Conservation (phyloP, 1,284 basidiomycete genomes). For the Rhodotorula sp. region DNA sequence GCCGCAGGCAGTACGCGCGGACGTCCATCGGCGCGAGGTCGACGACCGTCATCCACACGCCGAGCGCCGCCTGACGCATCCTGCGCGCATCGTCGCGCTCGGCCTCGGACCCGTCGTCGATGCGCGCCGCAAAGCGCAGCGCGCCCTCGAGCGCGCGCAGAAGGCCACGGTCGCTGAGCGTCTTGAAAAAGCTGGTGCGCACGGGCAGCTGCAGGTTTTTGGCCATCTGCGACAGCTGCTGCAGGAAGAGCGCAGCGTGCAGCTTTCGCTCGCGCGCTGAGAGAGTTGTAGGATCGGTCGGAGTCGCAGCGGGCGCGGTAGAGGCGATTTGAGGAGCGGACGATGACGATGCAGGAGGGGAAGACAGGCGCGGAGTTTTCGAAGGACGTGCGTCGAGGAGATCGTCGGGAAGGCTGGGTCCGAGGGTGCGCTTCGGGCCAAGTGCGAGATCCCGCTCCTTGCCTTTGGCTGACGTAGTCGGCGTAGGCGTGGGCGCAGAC, state of each 20-base stretch:
- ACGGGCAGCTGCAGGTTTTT: constrained; percentile 91
- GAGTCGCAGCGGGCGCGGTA: constrained; percentile 2
- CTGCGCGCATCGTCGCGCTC: constrained; percentile 51
- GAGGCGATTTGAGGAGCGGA: background rate
- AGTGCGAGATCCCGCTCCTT: constrained; percentile 26
- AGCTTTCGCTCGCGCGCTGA: constrained; percentile 48
- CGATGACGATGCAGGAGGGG: background rate
- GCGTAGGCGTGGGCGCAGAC: background rate
- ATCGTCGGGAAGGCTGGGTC: constrained; percentile 39
- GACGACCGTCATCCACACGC: constrained; percentile 80
- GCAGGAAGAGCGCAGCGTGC: constrained; percentile 81
- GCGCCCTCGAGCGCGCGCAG: constrained; percentile 83
- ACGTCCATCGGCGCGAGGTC: constrained; percentile 91
- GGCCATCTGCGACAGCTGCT: constrained; percentile 91
- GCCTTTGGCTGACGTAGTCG: constrained; percentile 19
- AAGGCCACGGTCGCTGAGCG: constrained; percentile 83
- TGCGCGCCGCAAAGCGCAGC: constrained; percentile 34
- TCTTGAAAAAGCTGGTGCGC: constrained; percentile 83
- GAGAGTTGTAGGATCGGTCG: background rate
- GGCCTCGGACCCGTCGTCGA: background rate
- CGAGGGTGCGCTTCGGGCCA: constrained; percentile 28
- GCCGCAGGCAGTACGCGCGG: constrained; percentile 72
- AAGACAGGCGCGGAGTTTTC: background rate
- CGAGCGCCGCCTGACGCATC: constrained; percentile 79
- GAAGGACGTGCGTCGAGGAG: constrained; percentile 5